phyloP scores from a whole-genome alignment of 2,329 filamentous ascomycete species.

The Colletotrichum paranaense region DNA sequence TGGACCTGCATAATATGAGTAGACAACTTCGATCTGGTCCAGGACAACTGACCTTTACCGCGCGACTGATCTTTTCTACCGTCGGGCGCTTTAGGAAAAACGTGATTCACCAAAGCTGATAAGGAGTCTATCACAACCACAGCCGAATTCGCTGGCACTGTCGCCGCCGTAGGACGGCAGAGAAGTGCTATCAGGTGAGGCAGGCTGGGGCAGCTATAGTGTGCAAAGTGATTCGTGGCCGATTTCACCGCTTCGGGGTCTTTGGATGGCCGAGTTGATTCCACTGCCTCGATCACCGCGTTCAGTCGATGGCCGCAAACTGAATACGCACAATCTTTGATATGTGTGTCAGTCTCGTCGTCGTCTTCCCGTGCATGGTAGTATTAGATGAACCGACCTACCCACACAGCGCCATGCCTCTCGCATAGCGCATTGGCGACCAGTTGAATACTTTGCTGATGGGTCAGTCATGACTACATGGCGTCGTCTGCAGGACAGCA shows the following conservation, averaged over 20 bases:
- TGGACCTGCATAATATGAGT: slow-evolving; percentile 43
- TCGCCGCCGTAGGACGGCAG: slow-evolving; percentile 70
- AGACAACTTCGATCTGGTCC: slow-evolving; percentile 19
- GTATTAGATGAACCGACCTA: slow-evolving; percentile 69
- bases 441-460: slow-evolving; percentile 71
- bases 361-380: neutral
- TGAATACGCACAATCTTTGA: slow-evolving; percentile 53
- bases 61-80: slow-evolving; percentile 49
- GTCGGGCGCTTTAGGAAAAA: slow-evolving; percentile 74
- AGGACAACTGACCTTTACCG: slow-evolving; percentile 48
- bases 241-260: slow-evolving; percentile 19
- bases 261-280: neutral
- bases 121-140: slow-evolving; percentile 84
- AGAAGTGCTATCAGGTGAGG: slow-evolving; percentile 81
- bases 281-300: slow-evolving; percentile 40
- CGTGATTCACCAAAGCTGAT: slow-evolving; percentile 79
- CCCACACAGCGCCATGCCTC: slow-evolving; percentile 79
- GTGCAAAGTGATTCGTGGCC: slow-evolving; percentile 48
- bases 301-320: slow-evolving; percentile 51
- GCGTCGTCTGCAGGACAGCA: slow-evolving; percentile 19
- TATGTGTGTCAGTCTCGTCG: slow-evolving; percentile 11
- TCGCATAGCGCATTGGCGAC: slow-evolving; percentile 71
- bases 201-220: slow-evolving; percentile 69
- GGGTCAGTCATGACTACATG: slow-evolving; percentile 24
- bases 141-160: slow-evolving; percentile 71